A percentile compares a stretch with the other conserved stretches of the same genome.
Evolutionary conservation across 2,329 filamentous ascomycete species (phyloP).

Genomic region (Colletotrichum ledebouriae): DNA sequence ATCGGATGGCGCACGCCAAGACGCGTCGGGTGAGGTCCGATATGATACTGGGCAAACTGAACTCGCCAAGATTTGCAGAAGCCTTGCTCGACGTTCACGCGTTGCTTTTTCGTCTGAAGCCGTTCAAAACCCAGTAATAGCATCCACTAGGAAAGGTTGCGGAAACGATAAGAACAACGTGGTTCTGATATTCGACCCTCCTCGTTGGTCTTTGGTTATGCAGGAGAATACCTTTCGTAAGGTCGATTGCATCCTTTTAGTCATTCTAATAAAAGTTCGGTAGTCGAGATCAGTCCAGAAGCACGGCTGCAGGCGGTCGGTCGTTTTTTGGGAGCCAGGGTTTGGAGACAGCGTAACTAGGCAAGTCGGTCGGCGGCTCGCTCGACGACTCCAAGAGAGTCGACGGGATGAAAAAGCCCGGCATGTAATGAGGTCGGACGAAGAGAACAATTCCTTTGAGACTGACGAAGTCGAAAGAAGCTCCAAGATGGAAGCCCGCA

Average conservation of each 20-base stretch:
- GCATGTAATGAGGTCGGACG: not conserved
- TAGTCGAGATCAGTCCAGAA: not conserved
- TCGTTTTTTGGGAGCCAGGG: not conserved
- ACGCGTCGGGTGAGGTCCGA: slow-evolving; percentile 10
- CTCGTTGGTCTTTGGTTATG: no score
- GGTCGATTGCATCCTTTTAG: no score
- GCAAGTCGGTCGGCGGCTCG: not conserved
- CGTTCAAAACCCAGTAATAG: not conserved
- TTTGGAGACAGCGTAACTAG: not conserved
- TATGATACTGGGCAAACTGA: slow-evolving; percentile 1
- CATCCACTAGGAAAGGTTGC: not conserved
- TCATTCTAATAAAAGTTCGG: no score
- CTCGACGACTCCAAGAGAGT: not conserved
- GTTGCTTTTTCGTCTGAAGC: not conserved
- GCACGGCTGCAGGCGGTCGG: not conserved
- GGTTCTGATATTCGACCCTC: no score
- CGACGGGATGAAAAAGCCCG: not conserved
- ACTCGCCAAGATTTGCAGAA: slow-evolving; percentile 24
- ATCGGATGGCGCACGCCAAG: slow-evolving; percentile 14
- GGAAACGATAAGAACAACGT: no score
- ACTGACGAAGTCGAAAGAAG: no score
- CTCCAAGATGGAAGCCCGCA: no score
- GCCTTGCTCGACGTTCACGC: slow-evolving; percentile 29
- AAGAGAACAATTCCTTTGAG: no score
- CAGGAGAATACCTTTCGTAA: no score